Conservation (phyloP, 2,329 filamentous ascomycete species). For the Curvularia lunata region DNA sequence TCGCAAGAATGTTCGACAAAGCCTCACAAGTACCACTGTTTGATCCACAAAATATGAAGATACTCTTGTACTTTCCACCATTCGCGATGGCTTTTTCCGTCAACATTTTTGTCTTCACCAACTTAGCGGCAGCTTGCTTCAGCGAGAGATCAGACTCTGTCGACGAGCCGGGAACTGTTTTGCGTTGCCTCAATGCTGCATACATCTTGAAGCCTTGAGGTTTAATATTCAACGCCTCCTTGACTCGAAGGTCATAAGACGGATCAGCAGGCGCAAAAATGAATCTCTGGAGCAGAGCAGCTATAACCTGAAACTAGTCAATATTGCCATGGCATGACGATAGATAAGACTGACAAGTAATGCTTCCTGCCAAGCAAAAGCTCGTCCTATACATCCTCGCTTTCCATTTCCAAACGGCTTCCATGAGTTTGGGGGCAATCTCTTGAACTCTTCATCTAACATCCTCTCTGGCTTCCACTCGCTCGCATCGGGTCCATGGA, state of each 20-base stretch:
- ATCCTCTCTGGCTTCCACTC: constrained; percentile 29
- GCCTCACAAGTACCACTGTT: constrained; percentile 44
- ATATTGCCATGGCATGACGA: neutral
- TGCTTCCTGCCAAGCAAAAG: constrained; percentile 32
- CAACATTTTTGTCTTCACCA: neutral
- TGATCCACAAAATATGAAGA: constrained; percentile 31
- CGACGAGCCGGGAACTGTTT: neutral
- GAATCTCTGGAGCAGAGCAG: constrained; percentile 26
- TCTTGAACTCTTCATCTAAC: constrained; percentile 23
- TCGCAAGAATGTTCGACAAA: constrained; percentile 37
- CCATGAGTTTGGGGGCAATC: constrained; percentile 13
- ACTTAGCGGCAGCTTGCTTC: neutral
- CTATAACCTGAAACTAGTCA: neutral
- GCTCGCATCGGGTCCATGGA: constrained; percentile 25
- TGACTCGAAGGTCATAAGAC: constrained; percentile 45
- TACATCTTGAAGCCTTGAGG: constrained; percentile 43
- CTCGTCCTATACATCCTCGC: constrained; percentile 30
- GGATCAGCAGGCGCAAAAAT: constrained; percentile 44
- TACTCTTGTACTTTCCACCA: constrained; percentile 18
- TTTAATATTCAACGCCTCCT: constrained; percentile 50
- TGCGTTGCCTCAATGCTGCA: constrained; percentile 14
- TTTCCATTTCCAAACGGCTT: constrained; percentile 32
- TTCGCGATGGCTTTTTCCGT: neutral
- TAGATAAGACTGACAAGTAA: neutral
- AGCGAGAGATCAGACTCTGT: neutral